These are phyloP conservation scores for Edaphochlamys debaryana DNA, from an alignment of 139 green algal genomes.

Conservation along the genomic window DNA sequence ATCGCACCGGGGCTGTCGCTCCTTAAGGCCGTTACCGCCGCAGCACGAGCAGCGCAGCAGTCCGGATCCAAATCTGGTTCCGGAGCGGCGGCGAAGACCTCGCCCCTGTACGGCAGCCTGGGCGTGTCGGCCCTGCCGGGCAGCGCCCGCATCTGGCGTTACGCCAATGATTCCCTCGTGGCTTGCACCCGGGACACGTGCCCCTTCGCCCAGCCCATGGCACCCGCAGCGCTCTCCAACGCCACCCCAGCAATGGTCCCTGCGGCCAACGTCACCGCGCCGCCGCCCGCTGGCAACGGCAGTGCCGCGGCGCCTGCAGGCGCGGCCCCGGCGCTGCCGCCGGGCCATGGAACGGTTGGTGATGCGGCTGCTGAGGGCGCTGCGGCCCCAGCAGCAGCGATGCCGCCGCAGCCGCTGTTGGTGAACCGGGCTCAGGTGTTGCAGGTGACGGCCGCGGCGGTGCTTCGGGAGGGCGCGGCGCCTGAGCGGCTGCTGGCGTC, in stretches of 20 bases:
- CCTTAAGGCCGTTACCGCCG: neutral
- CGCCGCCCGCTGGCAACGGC: neutral
- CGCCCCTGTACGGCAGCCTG: neutral
- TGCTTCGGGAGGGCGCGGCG: neutral
- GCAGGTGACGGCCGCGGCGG: neutral
- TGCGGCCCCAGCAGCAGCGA: neutral
- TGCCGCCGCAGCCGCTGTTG: neutral
- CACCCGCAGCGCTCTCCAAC: too few relatives aligned
- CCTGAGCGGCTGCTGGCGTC: neutral
- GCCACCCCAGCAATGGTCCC: neutral
- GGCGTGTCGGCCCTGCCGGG: slow-evolving; percentile 3
- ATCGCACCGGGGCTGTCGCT: slow-evolving; percentile 5
- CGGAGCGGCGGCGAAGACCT: neutral
- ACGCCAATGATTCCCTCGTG: neutral
- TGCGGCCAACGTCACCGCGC: neutral
- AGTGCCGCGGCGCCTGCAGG: neutral
- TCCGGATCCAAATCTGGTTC: too few relatives aligned
- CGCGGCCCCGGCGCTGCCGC: too few relatives aligned
- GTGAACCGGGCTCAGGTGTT: slow-evolving; percentile 2
- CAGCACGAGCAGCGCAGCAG: too few relatives aligned
- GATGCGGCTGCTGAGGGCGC: neutral
- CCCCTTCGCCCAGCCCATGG: neutral
- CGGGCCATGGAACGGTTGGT: too few relatives aligned
- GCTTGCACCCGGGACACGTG: neutral
- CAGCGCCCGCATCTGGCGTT: neutral